These are phyloP conservation scores for Torulaspora delbrueckii DNA, from an alignment of 805 yeast genomes.

Conservation along the genomic window DNA sequence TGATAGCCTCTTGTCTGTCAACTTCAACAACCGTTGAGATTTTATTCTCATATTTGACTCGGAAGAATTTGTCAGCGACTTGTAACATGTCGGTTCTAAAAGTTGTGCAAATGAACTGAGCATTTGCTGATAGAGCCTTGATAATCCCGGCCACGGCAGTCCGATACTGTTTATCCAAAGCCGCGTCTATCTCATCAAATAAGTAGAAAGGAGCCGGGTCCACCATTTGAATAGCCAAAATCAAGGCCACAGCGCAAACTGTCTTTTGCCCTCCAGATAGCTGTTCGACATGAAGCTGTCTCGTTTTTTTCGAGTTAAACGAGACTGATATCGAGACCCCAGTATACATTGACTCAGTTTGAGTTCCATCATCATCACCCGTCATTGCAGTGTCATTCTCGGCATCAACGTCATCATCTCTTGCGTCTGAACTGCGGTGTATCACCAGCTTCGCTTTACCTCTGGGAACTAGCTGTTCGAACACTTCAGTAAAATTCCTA, in stretches of 20 bases:
- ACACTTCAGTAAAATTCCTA: conserved; percentile 64
- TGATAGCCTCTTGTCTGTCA: conserved; percentile 64
- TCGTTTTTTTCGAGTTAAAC: conserved; percentile 82
- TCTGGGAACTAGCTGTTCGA: conserved; percentile 75
- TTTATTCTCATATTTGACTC: conserved; percentile 78
- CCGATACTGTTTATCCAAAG: conserved; percentile 87
- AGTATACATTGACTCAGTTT: conserved; percentile 41
- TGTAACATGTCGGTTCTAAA: conserved; percentile 89
- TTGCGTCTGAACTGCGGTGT: conserved; percentile 38
- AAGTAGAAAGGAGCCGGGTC: conserved; percentile 97
- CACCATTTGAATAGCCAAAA: conserved; percentile 87
- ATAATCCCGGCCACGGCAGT: conserved; percentile 79
- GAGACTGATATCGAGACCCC: conserved; percentile 88
- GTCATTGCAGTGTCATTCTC: conserved; percentile 19
- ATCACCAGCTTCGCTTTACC: conserved; percentile 75
- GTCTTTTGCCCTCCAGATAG: conserved; percentile 97
- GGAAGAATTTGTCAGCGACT: conserved; percentile 81
- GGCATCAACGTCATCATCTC: conserved; percentile 21
- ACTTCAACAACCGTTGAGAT: conserved; percentile 75
- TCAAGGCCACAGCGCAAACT: conserved; percentile 90
- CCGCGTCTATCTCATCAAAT: conserved; percentile 96
- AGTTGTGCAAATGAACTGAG: conserved; percentile 95
- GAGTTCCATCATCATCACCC: conserved; percentile 18
- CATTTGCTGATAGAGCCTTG: conserved; percentile 55
- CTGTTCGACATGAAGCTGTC: conserved; percentile 82